Conservation (phyloP, 176 grass and related monocot species). For the Ampelocalamus luodianensis region DNA sequence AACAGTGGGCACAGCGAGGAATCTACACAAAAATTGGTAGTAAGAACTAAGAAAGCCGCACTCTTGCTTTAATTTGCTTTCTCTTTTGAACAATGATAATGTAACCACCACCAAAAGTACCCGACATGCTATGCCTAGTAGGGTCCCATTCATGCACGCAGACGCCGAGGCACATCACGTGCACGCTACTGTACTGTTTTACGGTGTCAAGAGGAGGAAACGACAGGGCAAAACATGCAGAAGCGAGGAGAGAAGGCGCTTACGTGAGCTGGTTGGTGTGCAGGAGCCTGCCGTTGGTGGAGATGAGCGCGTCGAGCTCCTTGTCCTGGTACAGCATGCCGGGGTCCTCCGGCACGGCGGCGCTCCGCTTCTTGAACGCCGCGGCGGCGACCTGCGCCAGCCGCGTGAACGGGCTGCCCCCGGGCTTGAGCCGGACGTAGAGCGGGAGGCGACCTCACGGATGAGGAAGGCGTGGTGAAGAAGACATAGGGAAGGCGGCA, state of each 20-base stretch:
- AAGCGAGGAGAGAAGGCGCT: background rate
- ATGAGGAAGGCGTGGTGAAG: too few relatives aligned
- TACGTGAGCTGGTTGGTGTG: conserved; percentile 47
- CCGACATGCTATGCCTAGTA: background rate
- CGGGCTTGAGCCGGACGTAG: conserved; percentile 52
- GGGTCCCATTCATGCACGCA: background rate
- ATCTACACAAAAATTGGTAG: background rate
- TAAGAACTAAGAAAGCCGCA: background rate
- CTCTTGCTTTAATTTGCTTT: background rate
- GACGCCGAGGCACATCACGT: background rate
- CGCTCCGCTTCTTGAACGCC: conserved; percentile 57
- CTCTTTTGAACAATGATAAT: background rate
- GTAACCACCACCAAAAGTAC: conserved; percentile 39
- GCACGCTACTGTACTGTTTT: background rate
- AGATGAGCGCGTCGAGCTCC: conserved; percentile 68
- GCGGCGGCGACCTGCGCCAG: conserved; percentile 50
- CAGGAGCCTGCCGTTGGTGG: conserved; percentile 45
- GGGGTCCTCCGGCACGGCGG: conserved; percentile 48
- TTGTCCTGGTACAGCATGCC: conserved; percentile 66
- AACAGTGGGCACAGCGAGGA: background rate
- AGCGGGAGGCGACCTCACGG: too few relatives aligned
- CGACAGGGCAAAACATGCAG: background rate
- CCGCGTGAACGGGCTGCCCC: conserved; percentile 63
- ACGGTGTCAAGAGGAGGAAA: background rate
- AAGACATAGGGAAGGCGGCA: too few relatives aligned